A percentile compares a stretch with the other conserved stretches of the same genome.
These are phyloP conservation scores for Luvunga scandens DNA, from an alignment of 345 rosid species.

Conservation along the genomic window DNA sequence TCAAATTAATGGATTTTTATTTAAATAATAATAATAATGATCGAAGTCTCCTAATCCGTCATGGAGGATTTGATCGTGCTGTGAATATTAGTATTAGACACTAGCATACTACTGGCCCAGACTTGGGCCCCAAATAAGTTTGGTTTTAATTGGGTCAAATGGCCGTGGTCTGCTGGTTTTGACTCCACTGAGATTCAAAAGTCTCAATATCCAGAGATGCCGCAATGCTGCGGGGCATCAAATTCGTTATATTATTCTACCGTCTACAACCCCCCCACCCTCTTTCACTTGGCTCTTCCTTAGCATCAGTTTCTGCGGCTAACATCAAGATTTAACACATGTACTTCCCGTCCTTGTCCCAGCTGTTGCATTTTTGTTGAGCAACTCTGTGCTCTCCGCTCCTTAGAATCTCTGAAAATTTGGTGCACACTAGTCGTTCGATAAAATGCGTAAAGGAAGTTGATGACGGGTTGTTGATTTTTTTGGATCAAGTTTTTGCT, in stretches of 20 bases:
- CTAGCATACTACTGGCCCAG: not conserved
- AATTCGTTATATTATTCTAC: too few relatives aligned
- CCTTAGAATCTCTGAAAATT: not conserved
- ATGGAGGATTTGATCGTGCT: too few relatives aligned
- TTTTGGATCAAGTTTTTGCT: not conserved
- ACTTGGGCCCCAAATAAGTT: not conserved
- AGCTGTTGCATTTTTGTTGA: not conserved
- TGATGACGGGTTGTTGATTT: not conserved
- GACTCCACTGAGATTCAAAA: too few relatives aligned
- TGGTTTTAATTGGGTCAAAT: not conserved
- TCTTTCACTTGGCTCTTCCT: too few relatives aligned
- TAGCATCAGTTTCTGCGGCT: too few relatives aligned
- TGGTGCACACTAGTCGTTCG: not conserved
- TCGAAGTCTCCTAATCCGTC: not conserved
- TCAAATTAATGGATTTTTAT: not conserved
- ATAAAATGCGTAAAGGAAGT: not conserved
- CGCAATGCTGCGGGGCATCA: too few relatives aligned
- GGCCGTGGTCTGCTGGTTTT: not conserved
- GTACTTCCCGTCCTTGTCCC: too few relatives aligned
- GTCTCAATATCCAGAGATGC: too few relatives aligned
- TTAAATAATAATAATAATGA: too few relatives aligned
- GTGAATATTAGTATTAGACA: too few relatives aligned
- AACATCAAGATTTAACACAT: too few relatives aligned
- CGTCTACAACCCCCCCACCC: too few relatives aligned
- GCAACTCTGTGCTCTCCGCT: not conserved